A percentile compares a stretch with the other conserved stretches of the same genome.
Conservation (phyloP, 371 early-diverging fungal genomes). For the Blakeslea trispora region DNA sequence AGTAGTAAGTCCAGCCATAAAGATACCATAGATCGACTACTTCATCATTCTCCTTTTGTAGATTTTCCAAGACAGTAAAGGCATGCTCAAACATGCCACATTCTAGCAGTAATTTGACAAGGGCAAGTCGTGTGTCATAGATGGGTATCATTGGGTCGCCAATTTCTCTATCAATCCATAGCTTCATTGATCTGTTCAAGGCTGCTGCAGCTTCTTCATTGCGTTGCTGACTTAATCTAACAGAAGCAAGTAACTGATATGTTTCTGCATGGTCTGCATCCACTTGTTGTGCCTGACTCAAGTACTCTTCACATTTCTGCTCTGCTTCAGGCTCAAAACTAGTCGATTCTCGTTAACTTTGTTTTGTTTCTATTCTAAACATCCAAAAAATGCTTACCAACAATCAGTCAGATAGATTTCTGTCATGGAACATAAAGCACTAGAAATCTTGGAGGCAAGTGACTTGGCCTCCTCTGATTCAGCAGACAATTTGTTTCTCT, state of each 20-base stretch:
- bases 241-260: conserved; percentile 89
- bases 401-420: conserved; percentile 97
- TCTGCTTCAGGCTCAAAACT: conserved; percentile 93
- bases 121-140: conserved; percentile 78
- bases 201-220: conserved; percentile 79
- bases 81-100: conserved; percentile 75
- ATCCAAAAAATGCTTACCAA: conserved; percentile 78
- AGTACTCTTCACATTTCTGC: conserved; percentile 73
- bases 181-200: conserved; percentile 64
- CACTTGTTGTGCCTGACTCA: conserved; percentile 66
- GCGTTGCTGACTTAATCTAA: conserved; percentile 84
- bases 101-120: conserved; percentile 85
- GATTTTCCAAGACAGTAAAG: conserved; percentile 74
- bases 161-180: conserved; percentile 74
- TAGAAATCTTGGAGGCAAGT: conserved; percentile 69
- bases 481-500: conserved; percentile 20
- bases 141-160: conserved; percentile 68
- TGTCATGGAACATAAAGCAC: conserved; percentile 90
- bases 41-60: conserved; percentile 90
- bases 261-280: conserved; percentile 82
- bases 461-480: conserved; percentile 47
- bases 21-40: conserved; percentile 92
- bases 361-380: no score
- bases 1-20: conserved; percentile 89
- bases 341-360: background rate